Evolutionary conservation across 2,329 filamentous ascomycete species (phyloP), one percentile per base, ranked within the genome.

Genomic region (Bipolaris victoriae): DNA sequence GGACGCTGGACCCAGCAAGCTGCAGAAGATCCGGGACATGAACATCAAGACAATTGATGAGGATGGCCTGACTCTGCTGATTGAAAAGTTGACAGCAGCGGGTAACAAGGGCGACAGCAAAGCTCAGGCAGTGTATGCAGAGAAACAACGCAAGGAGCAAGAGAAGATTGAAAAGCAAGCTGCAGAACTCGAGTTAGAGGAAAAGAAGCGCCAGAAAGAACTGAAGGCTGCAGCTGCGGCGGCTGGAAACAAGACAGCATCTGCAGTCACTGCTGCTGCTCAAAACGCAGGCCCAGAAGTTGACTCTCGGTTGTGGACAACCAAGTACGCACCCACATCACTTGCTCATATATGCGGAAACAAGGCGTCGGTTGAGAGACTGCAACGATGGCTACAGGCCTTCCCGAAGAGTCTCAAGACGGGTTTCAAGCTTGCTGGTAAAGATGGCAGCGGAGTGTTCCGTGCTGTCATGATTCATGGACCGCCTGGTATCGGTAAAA

Each of bases 401-500:
- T 99, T 94, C 87, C 86, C 86, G 18, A 90, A 90, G 73, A 87
- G 86, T 53, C 89, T 91, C 55, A 92, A 90, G 72, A 89, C 86
- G 58, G 83, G 90, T 49, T 99, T 99, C 77, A 89, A 92, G 73
- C 86, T 88, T 68, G 86, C 88, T 57, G 95, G 95, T 0, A 84
- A 90, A 9, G 93, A 98, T 76, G 95, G 93, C 1, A 88, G 88
- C 73, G 94, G 94, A 33, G 84, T 84, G 0, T 90, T 90, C 68
- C 88, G 95, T 62, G 91, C 94, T n/a, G 88, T 98, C 64, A 96
- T 98, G 74, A 89, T 99, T 52, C 93, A 96, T 65, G 95, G 95
- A 0, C 94, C 95, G 15, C 95, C 95, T 29, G 95, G 95, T 16
- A 97, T 99, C 64, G 95, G 95, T 66, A 99, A 99, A 79, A 99